A percentile compares a stretch with the other conserved stretches of the same genome.
These are phyloP conservation scores for Eucalyptus pauciflora DNA, from an alignment of 345 rosid genomes.

Conservation along the genomic window DNA sequence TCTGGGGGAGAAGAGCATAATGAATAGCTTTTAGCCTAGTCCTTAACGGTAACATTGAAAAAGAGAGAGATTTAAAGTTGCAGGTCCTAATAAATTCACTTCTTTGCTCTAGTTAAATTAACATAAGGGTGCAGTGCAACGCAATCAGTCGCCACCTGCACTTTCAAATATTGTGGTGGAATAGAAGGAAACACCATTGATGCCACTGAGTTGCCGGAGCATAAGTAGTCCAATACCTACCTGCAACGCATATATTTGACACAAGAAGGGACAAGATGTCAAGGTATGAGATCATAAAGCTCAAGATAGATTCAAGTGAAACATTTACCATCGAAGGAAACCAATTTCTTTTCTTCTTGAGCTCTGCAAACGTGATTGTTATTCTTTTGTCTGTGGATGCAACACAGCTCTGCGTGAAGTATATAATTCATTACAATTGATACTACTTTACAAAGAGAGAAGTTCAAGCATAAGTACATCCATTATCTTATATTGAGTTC, in stretches of 20 bases:
- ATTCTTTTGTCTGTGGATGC: slow-evolving; percentile 57
- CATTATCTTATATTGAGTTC: background rate
- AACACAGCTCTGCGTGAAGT: slow-evolving; percentile 41
- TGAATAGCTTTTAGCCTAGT: background rate
- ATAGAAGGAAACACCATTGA: slow-evolving; percentile 88
- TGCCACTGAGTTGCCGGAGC: slow-evolving; percentile 90
- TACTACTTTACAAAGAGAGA: background rate
- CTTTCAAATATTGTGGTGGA: slow-evolving; percentile 72
- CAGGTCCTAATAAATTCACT: background rate
- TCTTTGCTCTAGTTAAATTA: background rate
- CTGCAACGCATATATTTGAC: slow-evolving; percentile 25
- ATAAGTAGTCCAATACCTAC: slow-evolving; percentile 76
- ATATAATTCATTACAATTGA: background rate
- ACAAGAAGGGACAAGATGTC: background rate
- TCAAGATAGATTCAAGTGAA: background rate
- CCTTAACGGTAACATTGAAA: background rate
- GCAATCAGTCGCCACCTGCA: slow-evolving; percentile 43
- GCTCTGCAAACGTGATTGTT: slow-evolving; percentile 33
- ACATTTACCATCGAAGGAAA: slow-evolving; percentile 69
- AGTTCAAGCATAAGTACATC: background rate
- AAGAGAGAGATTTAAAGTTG: background rate
- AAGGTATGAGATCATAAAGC: background rate
- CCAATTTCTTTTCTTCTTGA: slow-evolving; percentile 86
- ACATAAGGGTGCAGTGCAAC: background rate
- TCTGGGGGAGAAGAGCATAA: background rate